These are phyloP conservation scores for Acacia pycnantha DNA, from an alignment of 331 rosid species.

Conservation along the genomic window DNA sequence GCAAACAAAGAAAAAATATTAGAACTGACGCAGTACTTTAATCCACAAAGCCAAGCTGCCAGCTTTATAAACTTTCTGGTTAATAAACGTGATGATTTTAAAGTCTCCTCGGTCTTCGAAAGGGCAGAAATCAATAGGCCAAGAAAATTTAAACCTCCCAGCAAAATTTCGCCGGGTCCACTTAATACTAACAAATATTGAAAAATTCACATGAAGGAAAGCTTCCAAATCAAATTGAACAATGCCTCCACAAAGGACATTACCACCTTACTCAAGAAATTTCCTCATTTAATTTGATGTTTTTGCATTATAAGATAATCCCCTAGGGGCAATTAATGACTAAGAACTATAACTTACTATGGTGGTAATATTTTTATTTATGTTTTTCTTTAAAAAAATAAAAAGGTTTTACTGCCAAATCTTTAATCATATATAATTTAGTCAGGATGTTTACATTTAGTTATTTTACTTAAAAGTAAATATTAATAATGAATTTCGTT, in stretches of 20 bases:
- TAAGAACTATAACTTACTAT: too few species aligned
- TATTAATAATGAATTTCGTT: too few species aligned
- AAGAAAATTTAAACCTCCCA: conserved; percentile 1
- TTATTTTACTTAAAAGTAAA: too few species aligned
- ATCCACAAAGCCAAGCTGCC: conserved; percentile 4
- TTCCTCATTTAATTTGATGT: neutral
- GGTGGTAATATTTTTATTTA: too few species aligned
- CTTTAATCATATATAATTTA: too few species aligned
- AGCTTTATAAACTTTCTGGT: neutral
- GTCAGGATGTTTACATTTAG: neutral
- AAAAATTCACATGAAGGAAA: neutral
- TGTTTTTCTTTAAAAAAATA: too few species aligned
- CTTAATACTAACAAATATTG: neutral
- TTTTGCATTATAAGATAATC: neutral
- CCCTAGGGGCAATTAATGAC: too few species aligned
- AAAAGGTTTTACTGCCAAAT: too few species aligned
- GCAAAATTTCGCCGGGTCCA: neutral
- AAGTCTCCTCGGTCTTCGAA: neutral
- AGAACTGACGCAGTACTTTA: neutral
- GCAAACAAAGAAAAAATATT: conserved; percentile 6
- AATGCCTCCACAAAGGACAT: neutral
- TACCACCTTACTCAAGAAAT: neutral
- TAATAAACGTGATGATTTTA: neutral
- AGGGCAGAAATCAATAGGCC: neutral
- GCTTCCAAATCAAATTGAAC: neutral